These are phyloP conservation scores for Fusarium lyarnte DNA, from an alignment of 2,329 filamentous ascomycete species.

Conservation along the genomic window DNA sequence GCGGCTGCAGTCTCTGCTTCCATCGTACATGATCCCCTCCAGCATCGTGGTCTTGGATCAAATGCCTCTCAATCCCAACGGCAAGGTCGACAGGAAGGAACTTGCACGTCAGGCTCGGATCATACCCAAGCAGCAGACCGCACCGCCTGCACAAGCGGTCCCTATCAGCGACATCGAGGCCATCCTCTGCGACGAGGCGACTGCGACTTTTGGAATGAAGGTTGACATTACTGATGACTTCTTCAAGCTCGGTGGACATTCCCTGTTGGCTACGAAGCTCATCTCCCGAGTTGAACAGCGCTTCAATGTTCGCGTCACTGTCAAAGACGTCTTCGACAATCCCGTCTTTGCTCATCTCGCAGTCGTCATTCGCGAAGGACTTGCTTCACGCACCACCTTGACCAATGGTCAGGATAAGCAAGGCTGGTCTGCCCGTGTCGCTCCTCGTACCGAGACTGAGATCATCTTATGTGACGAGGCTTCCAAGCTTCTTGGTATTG, in stretches of 20 bases:
- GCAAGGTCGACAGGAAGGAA: constrained; percentile 38
- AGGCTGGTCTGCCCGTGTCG: background rate
- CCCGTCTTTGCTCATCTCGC: background rate
- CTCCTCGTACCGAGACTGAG: constrained; percentile 1
- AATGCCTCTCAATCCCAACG: constrained; percentile 41
- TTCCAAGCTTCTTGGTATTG: background rate
- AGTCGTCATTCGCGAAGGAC: background rate
- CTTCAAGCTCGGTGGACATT: constrained; percentile 10
- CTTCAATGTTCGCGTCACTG: background rate
- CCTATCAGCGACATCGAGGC: background rate
- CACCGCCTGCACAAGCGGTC: background rate
- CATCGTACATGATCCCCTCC: constrained; percentile 42
- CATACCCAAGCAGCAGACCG: background rate
- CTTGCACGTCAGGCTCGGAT: constrained; percentile 1
- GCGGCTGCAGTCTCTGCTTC: constrained; percentile 9
- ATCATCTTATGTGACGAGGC: background rate
- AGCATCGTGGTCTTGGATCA: constrained; percentile 34
- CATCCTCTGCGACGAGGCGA: background rate
- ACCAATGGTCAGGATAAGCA: background rate
- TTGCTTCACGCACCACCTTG: background rate
- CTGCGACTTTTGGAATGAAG: background rate
- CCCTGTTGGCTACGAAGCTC: constrained; percentile 11
- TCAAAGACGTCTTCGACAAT: constrained; percentile 9
- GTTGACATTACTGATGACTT: constrained; percentile 1
- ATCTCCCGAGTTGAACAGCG: background rate